Evolutionary conservation across 1,284 basidiomycete species (phyloP).

Genomic region (Hemileia vastatrix): DNA sequence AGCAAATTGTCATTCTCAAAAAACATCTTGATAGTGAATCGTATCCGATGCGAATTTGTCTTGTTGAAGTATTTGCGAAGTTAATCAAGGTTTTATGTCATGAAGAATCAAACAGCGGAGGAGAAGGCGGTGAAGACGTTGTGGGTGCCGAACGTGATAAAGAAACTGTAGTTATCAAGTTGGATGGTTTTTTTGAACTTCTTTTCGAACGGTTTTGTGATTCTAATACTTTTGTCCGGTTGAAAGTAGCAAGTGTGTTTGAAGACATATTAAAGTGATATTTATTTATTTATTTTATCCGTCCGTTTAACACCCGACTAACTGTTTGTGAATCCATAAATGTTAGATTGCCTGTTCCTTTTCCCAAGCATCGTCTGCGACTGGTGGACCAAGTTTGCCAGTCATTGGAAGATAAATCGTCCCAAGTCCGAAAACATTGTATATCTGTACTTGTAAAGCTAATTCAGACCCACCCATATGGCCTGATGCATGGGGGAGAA

Average conservation of each 20-base stretch:
- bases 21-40: constrained; percentile 89
- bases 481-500: constrained; percentile 70
- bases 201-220: constrained; percentile 81
- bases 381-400: constrained; percentile 67
- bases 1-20: constrained; percentile 76
- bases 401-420: constrained; percentile 81
- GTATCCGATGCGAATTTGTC: constrained; percentile 73
- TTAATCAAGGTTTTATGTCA: constrained; percentile 52
- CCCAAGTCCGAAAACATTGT: constrained; percentile 74
- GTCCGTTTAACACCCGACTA: background rate
- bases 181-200: constrained; percentile 70
- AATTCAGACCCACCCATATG: constrained; percentile 82
- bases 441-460: constrained; percentile 68
- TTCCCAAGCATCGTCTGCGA: constrained; percentile 71
- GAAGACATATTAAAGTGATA: constrained; percentile 56
- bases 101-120: constrained; percentile 62
- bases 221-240: constrained; percentile 78
- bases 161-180: constrained; percentile 64
- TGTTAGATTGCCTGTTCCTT: constrained; percentile 62
- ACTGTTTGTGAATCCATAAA: background rate
- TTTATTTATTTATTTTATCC: constrained; percentile 21
- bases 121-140: constrained; percentile 44
- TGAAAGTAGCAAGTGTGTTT: constrained; percentile 71
- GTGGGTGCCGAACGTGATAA: constrained; percentile 49
- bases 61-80: constrained; percentile 42